Base-by-base conservation (phyloP, 768 basidiomycete genomes). In the Rickenella mellea region DNA sequence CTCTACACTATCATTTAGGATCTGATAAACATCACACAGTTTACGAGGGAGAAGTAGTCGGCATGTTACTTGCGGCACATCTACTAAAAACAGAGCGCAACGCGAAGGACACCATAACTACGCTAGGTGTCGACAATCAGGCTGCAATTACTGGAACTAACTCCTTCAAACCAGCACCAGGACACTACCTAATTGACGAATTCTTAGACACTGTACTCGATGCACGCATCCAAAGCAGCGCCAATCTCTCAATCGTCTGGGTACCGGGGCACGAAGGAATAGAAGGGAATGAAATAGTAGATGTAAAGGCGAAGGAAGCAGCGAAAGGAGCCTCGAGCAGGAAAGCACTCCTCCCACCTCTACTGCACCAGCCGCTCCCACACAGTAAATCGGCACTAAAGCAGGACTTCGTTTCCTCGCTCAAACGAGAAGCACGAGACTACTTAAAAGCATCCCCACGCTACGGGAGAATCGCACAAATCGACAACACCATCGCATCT, bases 221-320 rank as follows among this genome's bases (percentile, higher is more conserved):
- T 11, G 6, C 27, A 17, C 37, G 30, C n/a, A 6, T 45, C 12
- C 12, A n/a, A 19, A 32, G 31, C n/a, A 30, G 17, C 30, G 11
- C 30, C 15, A 20, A 30, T 11, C 29, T 40, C 11, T 12, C 17
- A 5, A 6, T 49, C 4, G 10, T 14, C 9, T 49, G 48, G 48
- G 41, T 47, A n/a, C 48, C 48, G 21, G 48, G 48, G 4, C 48
- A 49, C 41, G 21, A 30, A 20, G 15, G 28, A 10, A 48, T 49
- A 21, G 32, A 28, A 14, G 48, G 46, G 5, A 49, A 49, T 27
- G 35, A 49, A 39, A 14, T 7, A 17, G 48, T 33, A 3, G 48
- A 49, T 27, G 26, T 12, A 6, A 21, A 42, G 21, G 47, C 48
- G 8, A 47, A 42, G 33, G 19, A 22, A 4, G 48, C 48, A 14